These are phyloP conservation scores for Kwoniella sp. DNA, from an alignment of 768 basidiomycete genomes.

Conservation along the genomic window DNA sequence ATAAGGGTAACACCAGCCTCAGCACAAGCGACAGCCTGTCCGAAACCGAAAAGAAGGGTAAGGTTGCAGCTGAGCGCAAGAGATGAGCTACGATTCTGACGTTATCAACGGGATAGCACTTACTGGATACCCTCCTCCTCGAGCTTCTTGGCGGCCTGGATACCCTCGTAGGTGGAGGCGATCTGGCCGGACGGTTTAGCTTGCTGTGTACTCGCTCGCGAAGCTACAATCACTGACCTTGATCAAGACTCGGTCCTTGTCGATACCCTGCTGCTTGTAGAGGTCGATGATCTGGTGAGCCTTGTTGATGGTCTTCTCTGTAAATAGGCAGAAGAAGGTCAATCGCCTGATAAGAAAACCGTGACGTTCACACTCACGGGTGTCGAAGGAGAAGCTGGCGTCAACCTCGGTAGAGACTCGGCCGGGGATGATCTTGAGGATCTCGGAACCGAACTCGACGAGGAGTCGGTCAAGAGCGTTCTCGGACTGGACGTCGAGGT, in stretches of 20 bases:
- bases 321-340: neutral
- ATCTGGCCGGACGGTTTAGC: slow-evolving; percentile 53
- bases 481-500: slow-evolving; percentile 68
- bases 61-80: slow-evolving; percentile 68
- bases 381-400: slow-evolving; percentile 94
- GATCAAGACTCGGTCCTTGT: slow-evolving; percentile 91
- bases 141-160: slow-evolving; percentile 95
- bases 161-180: slow-evolving; percentile 98
- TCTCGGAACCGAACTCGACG: slow-evolving; percentile 95
- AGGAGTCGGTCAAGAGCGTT: slow-evolving; percentile 85
- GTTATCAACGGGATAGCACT: slow-evolving; percentile 4
- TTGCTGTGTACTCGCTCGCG: no score
- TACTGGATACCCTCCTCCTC: slow-evolving; percentile 82
- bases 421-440: slow-evolving; percentile 90
- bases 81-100: neutral
- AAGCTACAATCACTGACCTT: slow-evolving; percentile 57
- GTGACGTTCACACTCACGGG: slow-evolving; percentile 52
- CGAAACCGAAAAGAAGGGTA: slow-evolving; percentile 97
- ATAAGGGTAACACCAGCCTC: slow-evolving; percentile 98
- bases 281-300: slow-evolving; percentile 72
- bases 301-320: slow-evolving; percentile 49
- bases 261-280: slow-evolving; percentile 89
- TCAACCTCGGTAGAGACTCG: slow-evolving; percentile 99
- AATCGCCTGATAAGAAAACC: neutral
- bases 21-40: slow-evolving; percentile 96